Percentiles rank a stretch among this genome's conserved stretches.
These are phyloP conservation scores for Mycena haematopus DNA, from an alignment of 768 basidiomycete species.

Conservation along the genomic window DNA sequence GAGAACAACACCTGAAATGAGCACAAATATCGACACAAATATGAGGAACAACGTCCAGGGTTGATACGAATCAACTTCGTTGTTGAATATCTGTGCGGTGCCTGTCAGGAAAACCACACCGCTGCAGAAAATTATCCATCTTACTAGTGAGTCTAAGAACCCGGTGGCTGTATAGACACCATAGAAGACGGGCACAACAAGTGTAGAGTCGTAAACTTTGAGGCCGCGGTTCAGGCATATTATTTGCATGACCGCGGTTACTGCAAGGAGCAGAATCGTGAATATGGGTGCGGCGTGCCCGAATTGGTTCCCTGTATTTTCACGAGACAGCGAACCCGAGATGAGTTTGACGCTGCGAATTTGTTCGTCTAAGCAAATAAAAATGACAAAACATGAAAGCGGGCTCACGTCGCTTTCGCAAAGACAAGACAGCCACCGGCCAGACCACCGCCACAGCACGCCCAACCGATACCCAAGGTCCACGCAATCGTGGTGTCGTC, in stretches of 20 bases:
- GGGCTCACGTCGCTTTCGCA: constrained; percentile 62
- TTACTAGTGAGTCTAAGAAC: constrained; percentile 54
- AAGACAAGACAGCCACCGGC: constrained; percentile 92
- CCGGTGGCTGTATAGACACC: constrained; percentile 89
- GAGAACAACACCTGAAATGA: constrained; percentile 92
- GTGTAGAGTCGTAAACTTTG: constrained; percentile 87
- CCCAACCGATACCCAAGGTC: constrained; percentile 94
- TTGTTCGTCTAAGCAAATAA: constrained; percentile 6
- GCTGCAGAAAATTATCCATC: not conserved
- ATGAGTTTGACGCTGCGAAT: constrained; percentile 74
- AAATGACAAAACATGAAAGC: constrained; percentile 33
- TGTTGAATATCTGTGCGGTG: constrained; percentile 68
- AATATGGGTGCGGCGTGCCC: constrained; percentile 83
- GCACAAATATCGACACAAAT: constrained; percentile 83
- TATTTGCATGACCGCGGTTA: constrained; percentile 89
- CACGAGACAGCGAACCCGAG: constrained; percentile 76
- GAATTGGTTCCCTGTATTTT: constrained; percentile 88
- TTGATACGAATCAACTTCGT: constrained; percentile 85
- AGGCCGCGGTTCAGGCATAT: constrained; percentile 90
- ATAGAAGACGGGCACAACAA: constrained; percentile 95
- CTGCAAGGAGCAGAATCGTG: constrained; percentile 66
- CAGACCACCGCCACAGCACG: constrained; percentile 88
- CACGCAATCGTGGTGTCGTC: constrained; percentile 88
- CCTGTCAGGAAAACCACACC: not conserved
- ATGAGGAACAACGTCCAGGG: constrained; percentile 91